Evolutionary conservation across 2,329 filamentous ascomycete species (phyloP), one percentile per base, ranked within the genome.

Genomic region (Epichloe sp.): DNA sequence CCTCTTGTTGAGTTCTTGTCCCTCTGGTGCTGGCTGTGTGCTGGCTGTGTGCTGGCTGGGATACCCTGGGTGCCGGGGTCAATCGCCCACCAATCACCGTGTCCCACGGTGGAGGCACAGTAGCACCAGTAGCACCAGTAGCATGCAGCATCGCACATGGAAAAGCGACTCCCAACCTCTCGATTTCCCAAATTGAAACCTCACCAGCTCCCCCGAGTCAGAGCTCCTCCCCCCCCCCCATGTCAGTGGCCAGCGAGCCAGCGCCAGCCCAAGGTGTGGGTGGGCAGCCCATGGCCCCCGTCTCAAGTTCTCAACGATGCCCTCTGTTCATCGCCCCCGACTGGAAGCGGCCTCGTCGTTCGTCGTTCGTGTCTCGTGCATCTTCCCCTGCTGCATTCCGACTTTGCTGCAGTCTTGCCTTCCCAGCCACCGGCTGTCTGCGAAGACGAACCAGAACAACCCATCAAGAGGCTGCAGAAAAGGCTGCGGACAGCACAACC

Each of bases 161-260:
- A 31, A 31, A 31, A 31, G 31, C 31, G 31, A 31, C n/a, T 35
- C 53, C 54, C 54, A 55, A 54, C 54, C 54, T 55, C 54, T 54
- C 51, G 36, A 54, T 51, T 55, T 53, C 47, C 19, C 38, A 17
- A 7, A n/a, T 41, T 19, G 38, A 41, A 41, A 19, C 31, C 8
- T 31, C 26, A 31, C 26, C 14, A 26, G 26, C 26, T 26, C 26
- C 7, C 6, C 23, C 19, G 19, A 21, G 19, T 21, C 19, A 3
- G 19, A 21, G 19, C 2, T 2, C 19, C 19, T 2, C 21, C 5
- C 5, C 21, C 4, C 12, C 23, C 19, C 45, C 45, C 45, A 15
- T 21, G 47, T 50, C 15, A 23, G 44, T 45, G 36, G 47, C 21
- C 36, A 38, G 19, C 48, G 2, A 26, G 23, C 23, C 23, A 26